Conservation (phyloP, 148 eudicot genomes). For the Rheum nobile region DNA sequence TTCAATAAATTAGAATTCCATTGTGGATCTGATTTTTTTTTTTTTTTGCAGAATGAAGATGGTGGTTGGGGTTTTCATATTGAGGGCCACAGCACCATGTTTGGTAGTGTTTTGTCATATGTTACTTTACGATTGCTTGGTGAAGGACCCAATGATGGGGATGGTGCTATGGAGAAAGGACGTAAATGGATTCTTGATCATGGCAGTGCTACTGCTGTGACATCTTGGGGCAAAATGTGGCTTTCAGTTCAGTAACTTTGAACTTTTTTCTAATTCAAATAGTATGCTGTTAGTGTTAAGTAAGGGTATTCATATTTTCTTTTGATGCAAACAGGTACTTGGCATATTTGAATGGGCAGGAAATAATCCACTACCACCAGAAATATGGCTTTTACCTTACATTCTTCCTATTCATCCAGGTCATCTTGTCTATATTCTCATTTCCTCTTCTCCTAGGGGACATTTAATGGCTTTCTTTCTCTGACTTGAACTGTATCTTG, state of each 20-base stretch:
- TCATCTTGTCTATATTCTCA: conserved; percentile 12
- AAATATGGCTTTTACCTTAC: conserved; percentile 89
- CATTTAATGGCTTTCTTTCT: neutral
- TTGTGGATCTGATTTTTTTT: neutral
- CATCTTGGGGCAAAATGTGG: conserved; percentile 99
- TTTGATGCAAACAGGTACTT: conserved; percentile 48
- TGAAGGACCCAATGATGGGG: conserved; percentile 77
- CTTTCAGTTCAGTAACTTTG: conserved; percentile 67
- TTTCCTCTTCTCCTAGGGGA: neutral
- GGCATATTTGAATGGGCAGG: conserved; percentile 98
- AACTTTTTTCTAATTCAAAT: conserved; percentile 11
- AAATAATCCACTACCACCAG: conserved; percentile 95
- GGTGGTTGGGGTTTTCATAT: conserved; percentile 99
- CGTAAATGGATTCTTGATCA: conserved; percentile 79
- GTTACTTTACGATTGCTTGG: conserved; percentile 92
- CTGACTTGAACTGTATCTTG: neutral
- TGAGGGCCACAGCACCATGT: conserved; percentile 96
- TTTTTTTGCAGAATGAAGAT: conserved; percentile 64
- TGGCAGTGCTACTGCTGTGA: conserved; percentile 84
- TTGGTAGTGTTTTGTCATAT: conserved; percentile 81
- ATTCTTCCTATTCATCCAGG: conserved; percentile 94
- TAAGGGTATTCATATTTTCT: conserved; percentile 1
- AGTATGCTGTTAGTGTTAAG: neutral
- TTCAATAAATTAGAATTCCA: neutral
- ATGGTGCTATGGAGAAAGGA: conserved; percentile 86